Evolutionary conservation across 2,329 filamentous ascomycete genomes (phyloP).

Genomic region (Dryadomyces quercus-mongolicae): DNA sequence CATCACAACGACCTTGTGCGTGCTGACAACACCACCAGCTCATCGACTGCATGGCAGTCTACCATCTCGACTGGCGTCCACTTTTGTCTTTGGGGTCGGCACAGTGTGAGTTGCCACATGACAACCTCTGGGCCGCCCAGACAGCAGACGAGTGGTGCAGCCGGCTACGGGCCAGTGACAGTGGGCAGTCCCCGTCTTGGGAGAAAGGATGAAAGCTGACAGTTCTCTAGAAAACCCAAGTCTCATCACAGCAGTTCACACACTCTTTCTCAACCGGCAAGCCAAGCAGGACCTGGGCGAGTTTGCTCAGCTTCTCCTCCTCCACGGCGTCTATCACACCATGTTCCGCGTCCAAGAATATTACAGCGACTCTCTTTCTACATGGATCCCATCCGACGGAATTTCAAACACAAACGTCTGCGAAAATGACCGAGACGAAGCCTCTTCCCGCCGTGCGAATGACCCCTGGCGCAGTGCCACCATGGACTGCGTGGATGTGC

Average conservation of each 20-base stretch:
- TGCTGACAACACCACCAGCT: constrained; percentile 2
- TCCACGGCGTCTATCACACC: constrained; percentile 8
- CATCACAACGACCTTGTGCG: not conserved
- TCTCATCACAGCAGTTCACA: constrained; percentile 1
- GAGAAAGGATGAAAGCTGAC: not conserved
- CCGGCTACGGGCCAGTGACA: no score
- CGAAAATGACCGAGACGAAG: not conserved
- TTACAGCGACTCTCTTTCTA: constrained; percentile 8
- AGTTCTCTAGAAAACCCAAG: constrained; percentile 1
- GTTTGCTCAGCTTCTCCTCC: constrained; percentile 3
- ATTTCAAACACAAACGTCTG: constrained; percentile 10
- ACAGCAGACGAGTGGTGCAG: not conserved
- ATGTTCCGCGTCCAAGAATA: constrained; percentile 7
- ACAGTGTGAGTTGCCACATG: constrained; percentile 3
- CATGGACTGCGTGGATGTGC: constrained; percentile 37
- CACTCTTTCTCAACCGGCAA: constrained; percentile 3
- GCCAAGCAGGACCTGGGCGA: constrained; percentile 5
- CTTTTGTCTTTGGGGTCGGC: constrained; percentile 1
- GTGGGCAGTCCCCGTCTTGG: no score
- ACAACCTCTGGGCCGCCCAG: constrained; percentile 5
- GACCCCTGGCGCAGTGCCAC: constrained; percentile 29
- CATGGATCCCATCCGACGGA: constrained; percentile 11
- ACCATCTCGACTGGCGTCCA: constrained; percentile 4
- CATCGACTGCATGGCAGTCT: constrained; percentile 6
- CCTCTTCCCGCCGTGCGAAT: constrained; percentile 5